These are phyloP conservation scores for Penicillium diatomitis DNA, from an alignment of 495 filamentous ascomycete species.

Conservation along the genomic window DNA sequence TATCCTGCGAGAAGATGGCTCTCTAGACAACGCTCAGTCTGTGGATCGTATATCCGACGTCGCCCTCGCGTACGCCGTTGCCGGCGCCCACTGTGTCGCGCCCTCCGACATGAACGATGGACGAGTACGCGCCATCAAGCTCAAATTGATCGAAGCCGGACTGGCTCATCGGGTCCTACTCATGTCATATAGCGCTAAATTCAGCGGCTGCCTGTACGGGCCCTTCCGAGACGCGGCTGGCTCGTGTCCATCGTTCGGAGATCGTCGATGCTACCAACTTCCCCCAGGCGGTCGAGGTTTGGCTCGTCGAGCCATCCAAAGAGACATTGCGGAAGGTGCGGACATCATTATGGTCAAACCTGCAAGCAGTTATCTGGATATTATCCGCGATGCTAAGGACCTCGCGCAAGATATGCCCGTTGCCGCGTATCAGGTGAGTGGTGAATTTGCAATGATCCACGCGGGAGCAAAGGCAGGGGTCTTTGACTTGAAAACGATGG, in stretches of 20 bases:
- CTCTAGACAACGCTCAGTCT: slow-evolving; percentile 81
- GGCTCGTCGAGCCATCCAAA: slow-evolving; percentile 78
- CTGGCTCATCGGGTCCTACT: slow-evolving; percentile 81
- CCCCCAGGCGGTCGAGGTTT: slow-evolving; percentile 89
- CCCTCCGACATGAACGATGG: slow-evolving; percentile 99
- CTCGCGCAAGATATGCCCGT: slow-evolving; percentile 82
- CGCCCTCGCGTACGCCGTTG: slow-evolving; percentile 82
- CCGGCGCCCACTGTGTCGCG: slow-evolving; percentile 92
- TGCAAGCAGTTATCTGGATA: slow-evolving; percentile 85
- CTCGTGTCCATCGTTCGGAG: slow-evolving; percentile 85
- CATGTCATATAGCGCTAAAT: slow-evolving; percentile 98
- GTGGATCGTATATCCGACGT: slow-evolving; percentile 92
- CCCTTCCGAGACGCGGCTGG: slow-evolving; percentile 96
- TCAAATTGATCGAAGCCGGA: slow-evolving; percentile 86
- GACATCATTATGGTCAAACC: slow-evolving; percentile 99
- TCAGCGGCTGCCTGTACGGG: slow-evolving; percentile 91
- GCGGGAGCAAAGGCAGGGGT: slow-evolving; percentile 92
- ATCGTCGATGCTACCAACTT: slow-evolving; percentile 92
- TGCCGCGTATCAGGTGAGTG: slow-evolving; percentile 92
- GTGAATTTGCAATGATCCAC: slow-evolving; percentile 97
- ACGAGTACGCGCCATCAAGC: slow-evolving; percentile 89
- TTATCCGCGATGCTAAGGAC: slow-evolving; percentile 93
- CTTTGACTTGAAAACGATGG: slow-evolving; percentile 95
- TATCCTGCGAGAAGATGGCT: slow-evolving; percentile 83
- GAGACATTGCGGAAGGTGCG: slow-evolving; percentile 87